These are phyloP conservation scores for Raddia distichophylla DNA, from an alignment of 176 grass and related monocot species.

Conservation along the genomic window DNA sequence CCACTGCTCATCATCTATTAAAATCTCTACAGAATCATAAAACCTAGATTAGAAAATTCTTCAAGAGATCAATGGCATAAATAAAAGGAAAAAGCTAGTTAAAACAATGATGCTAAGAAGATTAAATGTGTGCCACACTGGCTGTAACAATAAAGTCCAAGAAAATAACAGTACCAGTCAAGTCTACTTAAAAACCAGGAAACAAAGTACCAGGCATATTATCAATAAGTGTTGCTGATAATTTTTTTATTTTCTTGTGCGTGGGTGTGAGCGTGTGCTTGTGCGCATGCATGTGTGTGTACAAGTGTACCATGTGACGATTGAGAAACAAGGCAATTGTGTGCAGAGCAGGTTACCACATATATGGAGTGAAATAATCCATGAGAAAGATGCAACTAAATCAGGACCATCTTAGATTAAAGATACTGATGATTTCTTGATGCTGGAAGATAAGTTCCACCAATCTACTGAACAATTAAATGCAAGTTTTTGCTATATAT, in stretches of 20 bases:
- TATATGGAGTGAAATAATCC: conserved; percentile 15
- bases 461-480: neutral
- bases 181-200: conserved; percentile 8
- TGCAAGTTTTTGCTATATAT: neutral
- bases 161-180: conserved; percentile 4
- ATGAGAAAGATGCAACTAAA: neutral
- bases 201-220: neutral
- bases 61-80: neutral
- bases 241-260: neutral
- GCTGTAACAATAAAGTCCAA: conserved; percentile 3
- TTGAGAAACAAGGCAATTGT: neutral
- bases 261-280: too few species aligned
- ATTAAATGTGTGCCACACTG: conserved; percentile 26
- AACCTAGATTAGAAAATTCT: neutral
- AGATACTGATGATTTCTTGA: neutral
- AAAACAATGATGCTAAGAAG: conserved; percentile 38
- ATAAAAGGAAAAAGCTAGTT: conserved; percentile 10
- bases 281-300: too few species aligned
- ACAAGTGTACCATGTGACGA: neutral
- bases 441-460: neutral
- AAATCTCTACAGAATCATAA: conserved; percentile 67
- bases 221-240: conserved; percentile 13
- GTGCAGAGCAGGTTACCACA: conserved; percentile 2
- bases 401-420: neutral
- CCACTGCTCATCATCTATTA: conserved; percentile 81